Base-by-base conservation (phyloP, 2,329 filamentous ascomycete species). In the Penicillium sp. region DNA sequence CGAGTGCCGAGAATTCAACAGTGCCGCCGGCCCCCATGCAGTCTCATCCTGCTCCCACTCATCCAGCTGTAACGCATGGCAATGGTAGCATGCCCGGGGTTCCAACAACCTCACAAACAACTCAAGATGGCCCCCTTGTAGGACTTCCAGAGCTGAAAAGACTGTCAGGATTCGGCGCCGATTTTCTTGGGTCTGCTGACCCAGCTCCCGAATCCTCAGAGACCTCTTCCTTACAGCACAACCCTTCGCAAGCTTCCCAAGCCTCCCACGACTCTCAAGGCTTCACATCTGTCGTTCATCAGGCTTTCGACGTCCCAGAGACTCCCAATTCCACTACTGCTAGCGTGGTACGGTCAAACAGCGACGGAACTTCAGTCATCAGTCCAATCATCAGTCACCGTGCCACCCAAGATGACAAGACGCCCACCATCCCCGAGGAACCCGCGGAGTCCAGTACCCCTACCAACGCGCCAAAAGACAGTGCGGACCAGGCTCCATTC, bases 261-360 rank as follows among this genome's bases (percentile, higher is more conserved):
- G 56, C 55, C 16, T 65, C 62, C 27, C 40, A 37, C 31, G 35
- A 36, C 22, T 62, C 63, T 35, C 54, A 58, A 40, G 83, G 84
- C n/a, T 86, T 85, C 67, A 76, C 75, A 37, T 84, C 85, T 1
- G 83, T 85, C 14, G 87, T 89, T 4, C 79, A 88, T 65, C 83
- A 87, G 69, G 87, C 87, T 16, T 89, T 89, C 67, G 86, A 88
- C 67, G 79, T 81, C 47, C 78, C 75, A 27, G 81, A 86, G 60
- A 83, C 85, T 39, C 78, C 79, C 6, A 76, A 81, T 43, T 83
- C 84, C 3, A 77, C 80, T 10, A 82, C 83, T n/a, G 79, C 77
- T 54, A 81, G 77, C 41, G 74, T 86, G n/a, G 78, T 75, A 37
- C 78, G 87, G 60, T 87, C 84, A 54, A 84, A 88, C 64, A 89